phyloP scores from a whole-genome alignment of 164 flowering plant species.

The Magnolia sinica region DNA sequence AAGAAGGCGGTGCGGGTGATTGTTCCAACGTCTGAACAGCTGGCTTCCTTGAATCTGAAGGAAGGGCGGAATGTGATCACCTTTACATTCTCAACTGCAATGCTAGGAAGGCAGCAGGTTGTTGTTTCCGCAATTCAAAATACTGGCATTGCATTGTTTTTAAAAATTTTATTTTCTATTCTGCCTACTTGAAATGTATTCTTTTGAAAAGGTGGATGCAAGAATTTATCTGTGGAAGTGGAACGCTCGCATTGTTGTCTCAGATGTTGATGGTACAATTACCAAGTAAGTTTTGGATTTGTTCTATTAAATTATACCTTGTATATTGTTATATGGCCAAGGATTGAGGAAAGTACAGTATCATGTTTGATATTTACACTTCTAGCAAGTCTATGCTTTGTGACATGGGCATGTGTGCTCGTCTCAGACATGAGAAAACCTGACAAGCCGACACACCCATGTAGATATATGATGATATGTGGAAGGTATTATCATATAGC shows the following conservation, averaged over 20 bases:
- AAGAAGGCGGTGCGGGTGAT: conserved; percentile 31
- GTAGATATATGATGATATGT: neutral
- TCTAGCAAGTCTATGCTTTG: neutral
- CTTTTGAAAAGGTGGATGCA: conserved; percentile 77
- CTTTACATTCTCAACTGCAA: conserved; percentile 82
- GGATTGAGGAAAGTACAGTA: neutral
- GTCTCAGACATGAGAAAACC: neutral
- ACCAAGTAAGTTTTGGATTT: conserved; percentile 56
- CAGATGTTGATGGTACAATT: conserved; percentile 99
- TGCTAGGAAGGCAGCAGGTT: conserved; percentile 96
- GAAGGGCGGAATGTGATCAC: conserved; percentile 74
- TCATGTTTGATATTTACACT: neutral
- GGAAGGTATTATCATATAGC: neutral
- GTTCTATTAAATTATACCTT: neutral
- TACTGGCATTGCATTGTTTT: neutral
- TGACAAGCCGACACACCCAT: neutral
- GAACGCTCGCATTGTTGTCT: conserved; percentile 82
- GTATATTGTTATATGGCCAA: neutral
- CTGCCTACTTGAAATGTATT: neutral
- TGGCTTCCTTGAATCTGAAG: conserved; percentile 73
- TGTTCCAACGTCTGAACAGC: conserved; percentile 81
- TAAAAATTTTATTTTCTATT: neutral
- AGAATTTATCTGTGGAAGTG: conserved; percentile 95
- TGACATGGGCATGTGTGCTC: neutral
- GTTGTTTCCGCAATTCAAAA: conserved; percentile 1